Evolutionary conservation across 176 grass and related monocot genomes (phyloP).

Genomic region (Aegilops umbellulata): DNA sequence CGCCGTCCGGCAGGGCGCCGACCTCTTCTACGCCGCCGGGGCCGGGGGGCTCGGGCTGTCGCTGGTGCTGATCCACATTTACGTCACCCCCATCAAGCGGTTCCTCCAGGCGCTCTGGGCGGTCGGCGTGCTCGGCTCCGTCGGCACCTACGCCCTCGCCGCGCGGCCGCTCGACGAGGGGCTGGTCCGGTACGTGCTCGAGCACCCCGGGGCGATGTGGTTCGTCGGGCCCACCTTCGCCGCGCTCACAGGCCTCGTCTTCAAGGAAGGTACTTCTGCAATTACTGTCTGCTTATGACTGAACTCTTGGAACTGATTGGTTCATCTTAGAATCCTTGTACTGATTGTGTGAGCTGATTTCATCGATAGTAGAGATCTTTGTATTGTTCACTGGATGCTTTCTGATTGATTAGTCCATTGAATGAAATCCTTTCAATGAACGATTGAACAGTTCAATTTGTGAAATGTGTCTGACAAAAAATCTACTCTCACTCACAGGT

Average conservation of each 20-base stretch:
- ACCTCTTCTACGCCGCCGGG: slow-evolving; percentile 56
- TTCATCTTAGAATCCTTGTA: too few species aligned
- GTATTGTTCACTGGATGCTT: too few species aligned
- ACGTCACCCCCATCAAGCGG: slow-evolving; percentile 73
- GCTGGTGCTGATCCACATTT: slow-evolving; percentile 80
- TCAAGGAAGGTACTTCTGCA: slow-evolving; percentile 73
- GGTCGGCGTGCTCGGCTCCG: slow-evolving; percentile 56
- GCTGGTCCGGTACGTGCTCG: slow-evolving; percentile 58
- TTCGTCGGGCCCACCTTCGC: slow-evolving; percentile 75
- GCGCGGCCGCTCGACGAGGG: slow-evolving; percentile 59
- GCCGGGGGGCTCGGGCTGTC: slow-evolving; percentile 74
- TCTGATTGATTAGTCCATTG: too few species aligned
- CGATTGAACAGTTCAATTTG: too few species aligned
- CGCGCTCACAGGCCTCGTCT: slow-evolving; percentile 78
- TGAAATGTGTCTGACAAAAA: too few species aligned
- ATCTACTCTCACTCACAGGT: too few species aligned
- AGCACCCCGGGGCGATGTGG: slow-evolving; percentile 54
- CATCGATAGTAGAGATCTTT: too few species aligned
- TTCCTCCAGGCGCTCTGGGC: slow-evolving; percentile 78
- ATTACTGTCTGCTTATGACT: too few species aligned
- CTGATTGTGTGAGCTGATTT: too few species aligned
- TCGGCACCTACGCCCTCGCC: slow-evolving; percentile 45
- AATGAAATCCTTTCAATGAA: too few species aligned
- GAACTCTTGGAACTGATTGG: too few species aligned
- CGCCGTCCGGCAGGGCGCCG: slow-evolving; percentile 40